A percentile compares a stretch with the other conserved stretches of the same genome.
Conservation (phyloP, 257 asterid species). For the Solanum peruvianum region DNA sequence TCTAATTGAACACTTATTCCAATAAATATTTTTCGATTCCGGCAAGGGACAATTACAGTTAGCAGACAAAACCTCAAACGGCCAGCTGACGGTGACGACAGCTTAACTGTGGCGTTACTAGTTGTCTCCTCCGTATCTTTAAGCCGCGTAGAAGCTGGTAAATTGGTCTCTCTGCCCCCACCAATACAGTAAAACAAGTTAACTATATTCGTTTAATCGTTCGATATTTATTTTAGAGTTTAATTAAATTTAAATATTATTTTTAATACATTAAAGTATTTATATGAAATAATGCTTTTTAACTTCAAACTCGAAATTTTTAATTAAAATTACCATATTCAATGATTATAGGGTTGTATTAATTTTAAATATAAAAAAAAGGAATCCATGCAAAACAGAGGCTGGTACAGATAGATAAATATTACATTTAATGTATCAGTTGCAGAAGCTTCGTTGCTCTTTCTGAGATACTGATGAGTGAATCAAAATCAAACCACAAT, state of each 20-base stretch:
- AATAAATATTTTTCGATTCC: neutral
- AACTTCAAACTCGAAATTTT: neutral
- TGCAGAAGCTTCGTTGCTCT: slow-evolving; percentile 17
- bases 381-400: neutral
- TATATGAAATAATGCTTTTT: too few species aligned
- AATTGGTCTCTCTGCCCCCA: slow-evolving; percentile 16
- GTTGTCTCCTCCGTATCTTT: neutral
- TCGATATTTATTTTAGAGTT: too few species aligned
- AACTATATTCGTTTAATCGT: neutral
- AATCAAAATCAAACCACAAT: slow-evolving; percentile 14
- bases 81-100: neutral
- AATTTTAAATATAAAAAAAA: neutral
- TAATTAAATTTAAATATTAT: too few species aligned
- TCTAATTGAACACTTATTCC: neutral
- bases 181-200: slow-evolving; percentile 8
- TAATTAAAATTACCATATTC: neutral
- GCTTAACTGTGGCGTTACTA: neutral
- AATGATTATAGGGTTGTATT: neutral
- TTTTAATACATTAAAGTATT: too few species aligned
- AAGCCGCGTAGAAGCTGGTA: slow-evolving; percentile 43
- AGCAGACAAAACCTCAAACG: neutral
- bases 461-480: slow-evolving; percentile 11
- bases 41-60: neutral
- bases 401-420: neutral
- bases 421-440: neutral